phyloP scores from a whole-genome alignment of 2,329 filamentous ascomycete species.

The Fusarium sublunatum region DNA sequence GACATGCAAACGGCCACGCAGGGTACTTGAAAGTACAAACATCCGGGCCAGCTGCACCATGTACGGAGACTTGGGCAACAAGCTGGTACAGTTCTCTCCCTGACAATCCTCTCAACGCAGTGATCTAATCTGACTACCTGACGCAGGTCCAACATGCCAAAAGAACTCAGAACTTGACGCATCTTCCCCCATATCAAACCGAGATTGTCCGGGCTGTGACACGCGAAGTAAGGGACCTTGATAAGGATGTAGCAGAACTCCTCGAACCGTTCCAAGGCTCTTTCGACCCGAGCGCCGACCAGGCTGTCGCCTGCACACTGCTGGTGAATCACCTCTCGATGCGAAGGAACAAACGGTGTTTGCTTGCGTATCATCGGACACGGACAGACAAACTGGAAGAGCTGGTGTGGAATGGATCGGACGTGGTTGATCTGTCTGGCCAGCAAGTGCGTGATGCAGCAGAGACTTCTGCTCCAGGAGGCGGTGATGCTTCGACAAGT shows the following conservation, averaged over 20 bases:
- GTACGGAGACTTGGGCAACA: slow-evolving; percentile 90
- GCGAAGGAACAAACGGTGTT: slow-evolving; percentile 93
- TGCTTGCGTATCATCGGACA: slow-evolving; percentile 92
- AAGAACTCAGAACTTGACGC: slow-evolving; percentile 84
- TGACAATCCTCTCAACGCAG: not conserved
- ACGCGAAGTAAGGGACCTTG: slow-evolving; percentile 91
- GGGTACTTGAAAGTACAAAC: slow-evolving; percentile 5
- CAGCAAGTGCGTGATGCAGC: slow-evolving; percentile 62
- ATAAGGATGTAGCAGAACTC: slow-evolving; percentile 83
- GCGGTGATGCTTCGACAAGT: slow-evolving; percentile 66
- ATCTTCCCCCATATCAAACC: slow-evolving; percentile 91
- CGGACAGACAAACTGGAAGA: slow-evolving; percentile 92
- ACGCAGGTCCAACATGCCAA: slow-evolving; percentile 92
- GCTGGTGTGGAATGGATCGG: slow-evolving; percentile 90
- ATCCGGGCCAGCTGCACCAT: slow-evolving; percentile 59
- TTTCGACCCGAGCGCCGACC: slow-evolving; percentile 86
- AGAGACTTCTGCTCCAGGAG: slow-evolving; percentile 47
- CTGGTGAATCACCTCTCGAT: slow-evolving; percentile 95
- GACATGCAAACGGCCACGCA: slow-evolving; percentile 2
- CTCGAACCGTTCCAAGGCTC: slow-evolving; percentile 85
- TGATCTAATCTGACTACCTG: slow-evolving; percentile 15
- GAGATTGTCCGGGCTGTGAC: slow-evolving; percentile 89
- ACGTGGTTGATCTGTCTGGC: slow-evolving; percentile 77
- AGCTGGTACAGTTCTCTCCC: slow-evolving; percentile 68
- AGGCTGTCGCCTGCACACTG: slow-evolving; percentile 85